These are phyloP conservation scores for Aotearoamyces nothofagi DNA, from an alignment of 2,329 filamentous ascomycete genomes.

Conservation along the genomic window DNA sequence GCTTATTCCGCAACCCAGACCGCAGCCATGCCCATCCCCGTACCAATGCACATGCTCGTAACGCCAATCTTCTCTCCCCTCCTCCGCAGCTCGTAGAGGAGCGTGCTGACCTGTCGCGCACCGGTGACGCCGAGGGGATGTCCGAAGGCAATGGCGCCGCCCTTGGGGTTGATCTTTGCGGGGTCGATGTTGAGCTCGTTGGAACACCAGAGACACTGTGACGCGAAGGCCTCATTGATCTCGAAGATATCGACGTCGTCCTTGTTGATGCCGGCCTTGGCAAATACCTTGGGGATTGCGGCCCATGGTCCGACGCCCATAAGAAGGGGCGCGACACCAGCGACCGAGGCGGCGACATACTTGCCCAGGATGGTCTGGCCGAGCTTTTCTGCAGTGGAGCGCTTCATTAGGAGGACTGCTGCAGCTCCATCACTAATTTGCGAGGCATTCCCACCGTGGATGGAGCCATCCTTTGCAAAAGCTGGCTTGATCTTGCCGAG, in stretches of 20 bases:
- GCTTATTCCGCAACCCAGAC: constrained; percentile 95
- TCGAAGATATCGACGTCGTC: constrained; percentile 95
- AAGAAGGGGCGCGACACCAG: constrained; percentile 80
- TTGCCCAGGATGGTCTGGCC: constrained; percentile 86
- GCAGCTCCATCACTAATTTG: constrained; percentile 95
- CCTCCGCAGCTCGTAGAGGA: constrained; percentile 79
- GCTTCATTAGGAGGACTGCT: constrained; percentile 90
- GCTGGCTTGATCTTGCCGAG: constrained; percentile 84
- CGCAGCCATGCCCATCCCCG: constrained; percentile 95
- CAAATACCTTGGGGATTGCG: constrained; percentile 82
- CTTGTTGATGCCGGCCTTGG: constrained; percentile 72
- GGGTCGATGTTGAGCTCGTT: constrained; percentile 70
- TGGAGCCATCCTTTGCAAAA: constrained; percentile 81
- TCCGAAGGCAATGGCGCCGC: constrained; percentile 88
- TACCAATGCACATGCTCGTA: constrained; percentile 93
- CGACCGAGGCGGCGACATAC: constrained; percentile 72
- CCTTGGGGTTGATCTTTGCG: constrained; percentile 94
- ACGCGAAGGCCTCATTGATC: constrained; percentile 98
- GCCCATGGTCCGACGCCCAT: constrained; percentile 96
- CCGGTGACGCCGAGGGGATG: constrained; percentile 93
- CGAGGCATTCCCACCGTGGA: constrained; percentile 91
- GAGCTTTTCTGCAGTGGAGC: constrained; percentile 74
- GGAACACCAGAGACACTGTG: constrained; percentile 85
- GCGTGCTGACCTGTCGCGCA: constrained; percentile 80
- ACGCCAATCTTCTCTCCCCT: constrained; percentile 76